phyloP scores from a whole-genome alignment of 202 grass and related monocot species.

The Bolboschoenoplectus hybrid region DNA sequence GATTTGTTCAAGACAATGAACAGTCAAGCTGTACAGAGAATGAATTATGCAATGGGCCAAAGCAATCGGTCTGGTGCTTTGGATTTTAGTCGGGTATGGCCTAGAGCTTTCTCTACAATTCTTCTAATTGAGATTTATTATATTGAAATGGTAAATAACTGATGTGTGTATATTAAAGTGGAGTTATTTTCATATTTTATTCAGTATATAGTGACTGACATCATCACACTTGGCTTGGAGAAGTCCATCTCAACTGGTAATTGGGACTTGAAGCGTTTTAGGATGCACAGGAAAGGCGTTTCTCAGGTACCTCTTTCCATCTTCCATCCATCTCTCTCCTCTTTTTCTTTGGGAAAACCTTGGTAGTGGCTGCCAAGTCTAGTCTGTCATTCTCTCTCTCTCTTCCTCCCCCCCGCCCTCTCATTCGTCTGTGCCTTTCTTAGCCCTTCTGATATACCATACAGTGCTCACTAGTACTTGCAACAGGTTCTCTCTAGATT shows the following conservation, averaged over 20 bases:
- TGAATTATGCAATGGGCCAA: constrained; percentile 58
- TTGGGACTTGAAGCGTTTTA: constrained; percentile 95
- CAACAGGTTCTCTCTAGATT: constrained; percentile 83
- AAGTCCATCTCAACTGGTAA: constrained; percentile 93
- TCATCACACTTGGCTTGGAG: constrained; percentile 77
- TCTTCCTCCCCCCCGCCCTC: not conserved
- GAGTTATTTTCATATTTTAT: constrained; percentile 35
- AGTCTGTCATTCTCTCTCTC: not conserved
- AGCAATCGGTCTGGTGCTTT: constrained; percentile 60
- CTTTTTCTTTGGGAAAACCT: not conserved
- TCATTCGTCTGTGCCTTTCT: not conserved
- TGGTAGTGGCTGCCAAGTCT: not conserved
- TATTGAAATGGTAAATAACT: not conserved
- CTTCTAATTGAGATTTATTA: not conserved
- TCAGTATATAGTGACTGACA: constrained; percentile 46
- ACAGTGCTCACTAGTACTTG: constrained; percentile 19
- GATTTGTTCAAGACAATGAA: constrained; percentile 99
- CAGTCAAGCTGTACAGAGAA: constrained; percentile 42
- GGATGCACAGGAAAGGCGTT: constrained; percentile 95
- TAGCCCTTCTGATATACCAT: not conserved
- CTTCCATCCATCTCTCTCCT: not conserved
- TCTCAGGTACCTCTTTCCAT: constrained; percentile 69
- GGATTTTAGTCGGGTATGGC: constrained; percentile 74
- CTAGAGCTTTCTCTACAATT: constrained; percentile 7
- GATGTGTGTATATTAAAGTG: constrained; percentile 12